Base-by-base conservation (phyloP, 805 yeast species). In the Yarrowia alimentaria region DNA sequence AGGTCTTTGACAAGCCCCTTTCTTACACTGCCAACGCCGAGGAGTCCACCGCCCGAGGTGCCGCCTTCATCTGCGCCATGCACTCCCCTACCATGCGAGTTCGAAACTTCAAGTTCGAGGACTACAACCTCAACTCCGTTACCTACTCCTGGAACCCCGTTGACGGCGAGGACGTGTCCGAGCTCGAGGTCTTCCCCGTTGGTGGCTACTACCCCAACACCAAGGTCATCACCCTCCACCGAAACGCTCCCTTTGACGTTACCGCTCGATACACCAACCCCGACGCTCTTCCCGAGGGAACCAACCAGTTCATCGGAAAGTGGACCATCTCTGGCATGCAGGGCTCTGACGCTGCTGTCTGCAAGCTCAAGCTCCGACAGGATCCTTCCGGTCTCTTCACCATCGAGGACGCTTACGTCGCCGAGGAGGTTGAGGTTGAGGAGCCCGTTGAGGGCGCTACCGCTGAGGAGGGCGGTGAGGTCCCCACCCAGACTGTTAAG, bases 81-180 rank as follows among this genome's bases (percentile, higher is more conserved):
- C 98, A 90, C 78, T 91, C 98, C 26, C 99, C 99, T 72, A 90
- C 97, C 58, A 81, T 93, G 64, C 86, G 99, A 75, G 99, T 93
- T 50, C 85, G 98, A 74, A 96, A 96, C 60, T 93, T 93, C 84
- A 91, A 91, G 74, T 93, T 90, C 68, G 96, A 91, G 75, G 99
- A 93, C 70, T 73, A 81, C 68, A 91, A 90, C 80, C 84, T 81
- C 64, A 79, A 79, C 80, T 81, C 96, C 21, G 96, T 93, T 58
- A 84, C 97, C 31, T 93, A 88, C 81, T 79, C 72, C 71, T 94
- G 99, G 98, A 95, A 83, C 67, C 79, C 90, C 67, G 86, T 86
- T 69, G 90, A 79, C 54, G 98, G 87, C 70, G 98, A 89, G 65
- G 83, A 80, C 54, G 84, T 86, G 55, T 85, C 79, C 65, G 89